Percentiles rank a stretch among this genome's conserved stretches.
Conservation (phyloP, 2,329 filamentous ascomycete genomes). For the Knoxdaviesia capensis region DNA sequence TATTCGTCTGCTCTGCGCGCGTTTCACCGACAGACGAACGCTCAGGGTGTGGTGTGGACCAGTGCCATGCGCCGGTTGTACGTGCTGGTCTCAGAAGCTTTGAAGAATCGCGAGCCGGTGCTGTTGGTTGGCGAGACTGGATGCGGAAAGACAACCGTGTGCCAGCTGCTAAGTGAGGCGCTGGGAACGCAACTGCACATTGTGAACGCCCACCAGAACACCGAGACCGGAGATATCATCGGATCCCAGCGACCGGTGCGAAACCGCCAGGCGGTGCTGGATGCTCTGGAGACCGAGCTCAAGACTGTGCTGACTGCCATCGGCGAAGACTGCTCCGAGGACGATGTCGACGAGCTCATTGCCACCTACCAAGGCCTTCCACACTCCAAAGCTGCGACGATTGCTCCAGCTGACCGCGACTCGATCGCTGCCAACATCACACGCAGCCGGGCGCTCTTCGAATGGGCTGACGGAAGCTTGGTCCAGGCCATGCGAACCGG, state of each 20-base stretch:
- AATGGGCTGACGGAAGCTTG: constrained; percentile 88
- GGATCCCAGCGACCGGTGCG: constrained; percentile 83
- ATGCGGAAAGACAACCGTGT: constrained; percentile 93
- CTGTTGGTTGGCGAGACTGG: constrained; percentile 91
- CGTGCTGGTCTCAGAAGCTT: constrained; percentile 67
- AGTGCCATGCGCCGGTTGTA: constrained; percentile 83
- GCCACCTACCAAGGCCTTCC: constrained; percentile 8
- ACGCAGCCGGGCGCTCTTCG: constrained; percentile 71
- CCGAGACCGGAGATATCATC: constrained; percentile 92
- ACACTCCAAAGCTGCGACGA: constrained; percentile 10
- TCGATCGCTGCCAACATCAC: constrained; percentile 26
- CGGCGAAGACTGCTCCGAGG: background rate
- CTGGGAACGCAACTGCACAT: constrained; percentile 60
- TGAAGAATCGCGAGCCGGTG: constrained; percentile 83
- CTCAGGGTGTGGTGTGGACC: constrained; percentile 73
- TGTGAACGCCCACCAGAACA: constrained; percentile 95
- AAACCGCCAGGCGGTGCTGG: constrained; percentile 57
- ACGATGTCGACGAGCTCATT: constrained; percentile 17
- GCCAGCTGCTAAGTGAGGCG: constrained; percentile 74
- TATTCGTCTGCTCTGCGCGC: constrained; percentile 32
- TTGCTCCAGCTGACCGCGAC: constrained; percentile 27
- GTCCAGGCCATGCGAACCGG: constrained; percentile 86
- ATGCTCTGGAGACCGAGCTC: constrained; percentile 33
- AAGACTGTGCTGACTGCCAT: constrained; percentile 7
- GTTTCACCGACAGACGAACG: constrained; percentile 23